Conservation (phyloP, 2,329 filamentous ascomycete genomes). For the Xylariaceae sp. region DNA sequence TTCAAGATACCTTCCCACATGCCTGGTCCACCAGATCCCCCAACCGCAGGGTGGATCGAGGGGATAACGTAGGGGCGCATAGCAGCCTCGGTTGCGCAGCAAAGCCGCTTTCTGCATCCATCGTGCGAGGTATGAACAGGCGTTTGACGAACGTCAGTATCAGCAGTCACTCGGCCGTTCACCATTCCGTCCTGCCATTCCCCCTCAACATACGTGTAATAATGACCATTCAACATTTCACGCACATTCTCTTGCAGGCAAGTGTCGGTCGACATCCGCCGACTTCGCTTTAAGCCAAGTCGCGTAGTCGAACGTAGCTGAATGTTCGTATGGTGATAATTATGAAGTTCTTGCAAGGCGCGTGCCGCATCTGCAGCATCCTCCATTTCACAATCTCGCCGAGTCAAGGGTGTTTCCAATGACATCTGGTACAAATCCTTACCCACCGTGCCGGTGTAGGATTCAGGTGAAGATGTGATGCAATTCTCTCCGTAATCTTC, state of each 20-base stretch:
- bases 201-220: slow-evolving; percentile 44
- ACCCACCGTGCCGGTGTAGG: slow-evolving; percentile 58
- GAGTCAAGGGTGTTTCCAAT: slow-evolving; percentile 53
- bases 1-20: slow-evolving; percentile 72
- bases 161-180: slow-evolving; percentile 42
- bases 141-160: slow-evolving; percentile 30
- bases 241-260: slow-evolving; percentile 72
- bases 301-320: slow-evolving; percentile 44
- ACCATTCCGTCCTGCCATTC: slow-evolving; percentile 46
- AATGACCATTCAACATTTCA: slow-evolving; percentile 56
- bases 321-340: slow-evolving; percentile 48
- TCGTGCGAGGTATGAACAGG: slow-evolving; percentile 46
- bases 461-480: slow-evolving; percentile 62
- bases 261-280: slow-evolving; percentile 63
- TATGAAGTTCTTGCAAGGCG: slow-evolving; percentile 66
- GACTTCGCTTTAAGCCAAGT: slow-evolving; percentile 62
- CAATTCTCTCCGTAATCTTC: slow-evolving; percentile 60
- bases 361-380: slow-evolving; percentile 62
- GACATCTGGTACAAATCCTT: slow-evolving; percentile 58
- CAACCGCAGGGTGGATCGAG: slow-evolving; percentile 55
- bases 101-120: slow-evolving; percentile 67
- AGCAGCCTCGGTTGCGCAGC: slow-evolving; percentile 65
- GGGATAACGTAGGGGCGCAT: slow-evolving; percentile 54
- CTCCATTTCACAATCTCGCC: slow-evolving; percentile 55
- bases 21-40: slow-evolving; percentile 60